Evolutionary conservation across 441 rosid species (phyloP), one percentile per base, ranked within the genome.

Genomic region (Raphanus hybrid): DNA sequence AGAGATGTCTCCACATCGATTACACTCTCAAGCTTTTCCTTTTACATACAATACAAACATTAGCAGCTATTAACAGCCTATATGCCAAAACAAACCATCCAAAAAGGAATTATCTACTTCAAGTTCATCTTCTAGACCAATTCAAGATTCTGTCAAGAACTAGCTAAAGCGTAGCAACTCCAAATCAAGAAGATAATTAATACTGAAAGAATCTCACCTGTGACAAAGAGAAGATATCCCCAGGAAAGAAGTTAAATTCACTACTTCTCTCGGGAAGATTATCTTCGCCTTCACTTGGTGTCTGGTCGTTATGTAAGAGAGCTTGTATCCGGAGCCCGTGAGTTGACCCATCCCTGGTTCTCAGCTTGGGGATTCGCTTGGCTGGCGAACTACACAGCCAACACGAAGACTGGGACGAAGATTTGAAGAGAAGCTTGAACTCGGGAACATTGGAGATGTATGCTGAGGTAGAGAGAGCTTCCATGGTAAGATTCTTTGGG

Each of bases 281-380:
- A 12, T 88, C 92, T 9, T 85, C 95, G 6, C 79, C 88, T 54
- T 83, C 92, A 35, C 73, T 82, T 3, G 91, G 79, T 2, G 82
- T 69, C 26, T 87, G 88, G 79, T 23, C 26, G 26, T 75, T 60
- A 23, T 58, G 76, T 16, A 86, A 15, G 11, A 73, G 67, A 77
- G 90, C 87, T 2, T 41, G 84, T 70, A 82, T 72, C 3, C 91
- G 88, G 69, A 87, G 82, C 10, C 84, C 75, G 16, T 66, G 76
- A 59, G 78, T 71, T 68, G 75, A 73, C 74, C 83, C 85, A 59
- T 63, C 34, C 1, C 72, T 60, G 82, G 88, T 71, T 82, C 79
- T 87, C 71, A 90, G 84, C 54, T 80, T 83, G 78, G 83, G 83
- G 77, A 75, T 58, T 75, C 59, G 86, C 79, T 79, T 81, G 52